phyloP scores from a whole-genome alignment of 2,329 filamentous ascomycete species.

The Dothistroma septosporum region DNA sequence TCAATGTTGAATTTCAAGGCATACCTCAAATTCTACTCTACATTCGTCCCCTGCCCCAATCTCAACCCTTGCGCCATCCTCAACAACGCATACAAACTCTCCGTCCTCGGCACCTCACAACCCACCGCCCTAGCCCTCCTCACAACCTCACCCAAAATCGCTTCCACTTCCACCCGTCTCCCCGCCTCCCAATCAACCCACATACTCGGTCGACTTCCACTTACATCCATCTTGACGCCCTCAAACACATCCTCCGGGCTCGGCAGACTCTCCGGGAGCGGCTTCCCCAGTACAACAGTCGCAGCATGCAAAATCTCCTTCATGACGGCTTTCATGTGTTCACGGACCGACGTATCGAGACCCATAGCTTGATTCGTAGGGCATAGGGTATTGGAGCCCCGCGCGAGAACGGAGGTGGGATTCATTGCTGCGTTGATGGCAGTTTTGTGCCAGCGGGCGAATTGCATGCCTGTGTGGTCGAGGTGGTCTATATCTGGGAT shows the following conservation, averaged over 20 bases:
- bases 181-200: slow-evolving; percentile 65
- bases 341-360: slow-evolving; percentile 57
- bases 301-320: slow-evolving; percentile 63
- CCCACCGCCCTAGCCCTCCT: slow-evolving; percentile 60
- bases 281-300: slow-evolving; percentile 58
- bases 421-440: slow-evolving; percentile 75
- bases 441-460: slow-evolving; percentile 71
- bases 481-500: slow-evolving; percentile 63
- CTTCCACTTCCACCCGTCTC: slow-evolving; percentile 65
- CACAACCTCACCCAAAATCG: slow-evolving; percentile 68
- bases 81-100: slow-evolving; percentile 63
- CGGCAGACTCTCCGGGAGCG: slow-evolving; percentile 58
- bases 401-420: slow-evolving; percentile 64
- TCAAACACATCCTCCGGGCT: slow-evolving; percentile 59
- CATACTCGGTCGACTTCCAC: slow-evolving; percentile 61
- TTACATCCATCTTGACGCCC: slow-evolving; percentile 60
- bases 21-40: neutral
- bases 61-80: slow-evolving; percentile 53
- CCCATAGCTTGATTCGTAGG: slow-evolving; percentile 57
- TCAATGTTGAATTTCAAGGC: neutral
- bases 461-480: slow-evolving; percentile 63
- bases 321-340: slow-evolving; percentile 64
- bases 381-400: slow-evolving; percentile 52
- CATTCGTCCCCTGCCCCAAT: neutral
- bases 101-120: slow-evolving; percentile 62